Conservation (phyloP, 805 yeast genomes). For the Martiniozyma abietophila region DNA sequence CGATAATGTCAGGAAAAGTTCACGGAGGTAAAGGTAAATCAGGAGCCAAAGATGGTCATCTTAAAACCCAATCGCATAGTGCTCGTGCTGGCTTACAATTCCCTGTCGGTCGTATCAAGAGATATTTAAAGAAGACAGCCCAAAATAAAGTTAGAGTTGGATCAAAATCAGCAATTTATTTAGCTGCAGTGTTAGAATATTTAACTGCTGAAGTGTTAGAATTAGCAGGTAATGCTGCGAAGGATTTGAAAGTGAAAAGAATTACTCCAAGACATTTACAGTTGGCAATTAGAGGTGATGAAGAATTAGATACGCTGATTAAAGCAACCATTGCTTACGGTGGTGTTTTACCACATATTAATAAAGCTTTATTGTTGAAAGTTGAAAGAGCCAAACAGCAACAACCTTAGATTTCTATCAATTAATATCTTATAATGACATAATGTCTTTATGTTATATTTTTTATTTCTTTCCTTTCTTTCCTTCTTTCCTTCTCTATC, state of each 20-base stretch:
- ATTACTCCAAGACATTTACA: conserved; percentile 96
- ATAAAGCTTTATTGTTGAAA: conserved; percentile 70
- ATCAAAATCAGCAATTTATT: conserved; percentile 69
- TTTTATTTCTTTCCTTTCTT: neutral
- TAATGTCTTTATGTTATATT: neutral
- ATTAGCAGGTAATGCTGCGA: conserved; percentile 97
- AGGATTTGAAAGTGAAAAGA: conserved; percentile 91
- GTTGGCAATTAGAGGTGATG: conserved; percentile 96
- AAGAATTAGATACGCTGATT: conserved; percentile 88
- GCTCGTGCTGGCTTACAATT: conserved; percentile 93
- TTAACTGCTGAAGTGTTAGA: conserved; percentile 95
- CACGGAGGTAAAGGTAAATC: conserved; percentile 94
- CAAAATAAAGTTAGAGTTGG: conserved; percentile 75
- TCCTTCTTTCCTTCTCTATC: conserved; percentile 2
- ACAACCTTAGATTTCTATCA: conserved; percentile 3
- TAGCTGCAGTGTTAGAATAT: conserved; percentile 93
- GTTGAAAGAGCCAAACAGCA: conserved; percentile 50
- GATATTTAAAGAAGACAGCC: conserved; percentile 87
- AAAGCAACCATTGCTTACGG: conserved; percentile 96
- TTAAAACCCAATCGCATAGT: conserved; percentile 71
- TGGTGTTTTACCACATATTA: conserved; percentile 95
- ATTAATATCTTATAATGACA: neutral
- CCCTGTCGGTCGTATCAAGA: conserved; percentile 98
- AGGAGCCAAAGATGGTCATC: conserved; percentile 55
- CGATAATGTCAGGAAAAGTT: conserved; percentile 71